Percentiles rank a stretch among this genome's conserved stretches.
These are phyloP conservation scores for Pueraria montana DNA, from an alignment of 306 rosid genomes.

Conservation along the genomic window DNA sequence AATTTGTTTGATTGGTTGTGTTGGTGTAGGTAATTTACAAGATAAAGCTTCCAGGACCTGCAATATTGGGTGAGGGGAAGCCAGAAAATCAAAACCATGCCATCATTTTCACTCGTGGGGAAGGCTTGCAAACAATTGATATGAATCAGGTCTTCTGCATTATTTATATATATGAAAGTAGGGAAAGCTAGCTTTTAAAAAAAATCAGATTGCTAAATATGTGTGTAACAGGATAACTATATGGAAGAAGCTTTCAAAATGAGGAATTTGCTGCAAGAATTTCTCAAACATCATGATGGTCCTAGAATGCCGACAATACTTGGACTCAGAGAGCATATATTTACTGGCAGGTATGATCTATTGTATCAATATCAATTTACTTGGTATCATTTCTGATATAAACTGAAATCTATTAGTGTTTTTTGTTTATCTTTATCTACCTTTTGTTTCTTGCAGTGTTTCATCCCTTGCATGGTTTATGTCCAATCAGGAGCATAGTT, in stretches of 20 bases:
- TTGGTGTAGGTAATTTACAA: conserved; percentile 74
- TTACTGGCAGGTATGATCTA: conserved; percentile 88
- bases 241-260: conserved; percentile 99
- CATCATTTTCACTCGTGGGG: conserved; percentile 97
- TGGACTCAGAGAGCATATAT: conserved; percentile 97
- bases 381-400: conserved; percentile 36
- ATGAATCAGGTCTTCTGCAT: conserved; percentile 85
- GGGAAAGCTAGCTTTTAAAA: conserved; percentile 5
- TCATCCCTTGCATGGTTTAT: conserved; percentile 99
- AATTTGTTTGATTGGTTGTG: conserved; percentile 41
- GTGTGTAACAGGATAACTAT: conserved; percentile 81
- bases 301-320: conserved; percentile 87
- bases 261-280: conserved; percentile 96
- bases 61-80: conserved; percentile 96
- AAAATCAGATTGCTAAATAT: conserved; percentile 40
- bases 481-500: conserved; percentile 96
- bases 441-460: conserved; percentile 74
- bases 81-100: conserved; percentile 99
- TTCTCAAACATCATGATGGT: conserved; percentile 71
- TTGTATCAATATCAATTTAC: conserved; percentile 38
- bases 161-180: conserved; percentile 24
- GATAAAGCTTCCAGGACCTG: conserved; percentile 98
- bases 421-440: conserved; percentile 30
- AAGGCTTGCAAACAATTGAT: conserved; percentile 97
- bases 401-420: not conserved